A percentile compares a stretch with the other conserved stretches of the same genome.
Conservation (phyloP, 495 filamentous ascomycete species). For the Hapsidospora chrysogenum region DNA sequence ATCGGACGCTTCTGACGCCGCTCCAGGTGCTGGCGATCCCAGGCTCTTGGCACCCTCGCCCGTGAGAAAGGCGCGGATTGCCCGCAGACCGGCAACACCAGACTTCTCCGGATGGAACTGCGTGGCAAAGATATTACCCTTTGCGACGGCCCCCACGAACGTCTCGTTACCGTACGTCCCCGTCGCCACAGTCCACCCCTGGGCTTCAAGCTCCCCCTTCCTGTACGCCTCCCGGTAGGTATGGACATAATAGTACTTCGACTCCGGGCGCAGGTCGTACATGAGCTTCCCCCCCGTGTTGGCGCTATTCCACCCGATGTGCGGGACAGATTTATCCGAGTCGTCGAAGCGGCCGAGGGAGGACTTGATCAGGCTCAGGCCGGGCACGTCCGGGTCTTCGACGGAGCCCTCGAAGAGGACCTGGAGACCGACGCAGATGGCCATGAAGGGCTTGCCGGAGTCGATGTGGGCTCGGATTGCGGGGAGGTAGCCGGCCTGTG, state of each 20-base stretch:
- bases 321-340: slow-evolving; percentile 70
- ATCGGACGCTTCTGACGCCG: slow-evolving; percentile 8
- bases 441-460: slow-evolving; percentile 90
- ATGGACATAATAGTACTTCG: slow-evolving; percentile 98
- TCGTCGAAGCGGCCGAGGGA: slow-evolving; percentile 62
- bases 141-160: slow-evolving; percentile 81
- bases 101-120: slow-evolving; percentile 99
- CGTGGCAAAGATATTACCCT: slow-evolving; percentile 71
- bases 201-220: slow-evolving; percentile 49
- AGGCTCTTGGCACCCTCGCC: slow-evolving; percentile 35
- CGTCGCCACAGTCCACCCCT: slow-evolving; percentile 80
- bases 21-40: slow-evolving; percentile 6
- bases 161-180: slow-evolving; percentile 76
- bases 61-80: slow-evolving; percentile 70
- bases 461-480: slow-evolving; percentile 67
- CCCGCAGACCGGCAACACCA: slow-evolving; percentile 68
- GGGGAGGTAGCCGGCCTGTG: slow-evolving; percentile 60
- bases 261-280: slow-evolving; percentile 58
- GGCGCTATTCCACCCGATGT: slow-evolving; percentile 96
- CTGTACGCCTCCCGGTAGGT: slow-evolving; percentile 73
- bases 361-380: slow-evolving; percentile 58
- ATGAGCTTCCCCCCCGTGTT: slow-evolving; percentile 32
- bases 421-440: slow-evolving; percentile 90
- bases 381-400: slow-evolving; percentile 52
- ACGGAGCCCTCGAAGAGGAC: slow-evolving; percentile 73